phyloP scores from a whole-genome alignment of 331 rosid genomes.

The Acacia pycnantha region DNA sequence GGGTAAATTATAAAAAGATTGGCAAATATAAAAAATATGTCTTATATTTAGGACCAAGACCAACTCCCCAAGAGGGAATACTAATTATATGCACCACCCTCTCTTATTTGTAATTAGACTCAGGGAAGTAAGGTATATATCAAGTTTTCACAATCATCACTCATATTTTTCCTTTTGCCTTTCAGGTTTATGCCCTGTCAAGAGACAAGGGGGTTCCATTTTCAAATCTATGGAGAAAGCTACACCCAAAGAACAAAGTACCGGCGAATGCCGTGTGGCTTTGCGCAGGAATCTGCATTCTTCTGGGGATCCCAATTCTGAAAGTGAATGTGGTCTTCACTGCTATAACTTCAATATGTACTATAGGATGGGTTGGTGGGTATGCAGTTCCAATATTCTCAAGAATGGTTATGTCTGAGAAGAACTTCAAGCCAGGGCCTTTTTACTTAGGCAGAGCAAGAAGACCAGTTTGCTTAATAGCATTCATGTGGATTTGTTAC shows the following conservation, averaged over 20 bases:
- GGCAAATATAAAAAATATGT: no score
- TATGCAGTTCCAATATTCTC: conserved; percentile 83
- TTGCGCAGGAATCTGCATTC: conserved; percentile 69
- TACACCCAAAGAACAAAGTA: conserved; percentile 74
- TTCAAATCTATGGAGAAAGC: conserved; percentile 59
- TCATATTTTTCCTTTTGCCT: not conserved
- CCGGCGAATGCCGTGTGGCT: conserved; percentile 85
- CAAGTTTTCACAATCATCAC: not conserved
- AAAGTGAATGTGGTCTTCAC: conserved; percentile 71
- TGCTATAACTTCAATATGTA: conserved; percentile 71
- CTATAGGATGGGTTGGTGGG: conserved; percentile 87
- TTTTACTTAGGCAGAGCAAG: conserved; percentile 80
- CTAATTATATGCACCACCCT: not conserved
- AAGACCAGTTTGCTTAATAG: conserved; percentile 62
- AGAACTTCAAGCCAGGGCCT: conserved; percentile 66
- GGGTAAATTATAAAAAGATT: no score
- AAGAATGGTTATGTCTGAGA: conserved; percentile 65
- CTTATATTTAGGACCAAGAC: no score
- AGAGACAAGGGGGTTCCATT: conserved; percentile 77
- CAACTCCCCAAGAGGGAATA: no score
- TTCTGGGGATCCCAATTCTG: conserved; percentile 74
- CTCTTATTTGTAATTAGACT: not conserved
- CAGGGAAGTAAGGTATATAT: not conserved
- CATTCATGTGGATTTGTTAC: conserved; percentile 76
- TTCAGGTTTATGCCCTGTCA: conserved; percentile 79